A percentile compares a stretch with the other conserved stretches of the same genome.
Evolutionary conservation across 164 flowering plant genomes (phyloP).

Genomic region (Vitis vinifera): DNA sequence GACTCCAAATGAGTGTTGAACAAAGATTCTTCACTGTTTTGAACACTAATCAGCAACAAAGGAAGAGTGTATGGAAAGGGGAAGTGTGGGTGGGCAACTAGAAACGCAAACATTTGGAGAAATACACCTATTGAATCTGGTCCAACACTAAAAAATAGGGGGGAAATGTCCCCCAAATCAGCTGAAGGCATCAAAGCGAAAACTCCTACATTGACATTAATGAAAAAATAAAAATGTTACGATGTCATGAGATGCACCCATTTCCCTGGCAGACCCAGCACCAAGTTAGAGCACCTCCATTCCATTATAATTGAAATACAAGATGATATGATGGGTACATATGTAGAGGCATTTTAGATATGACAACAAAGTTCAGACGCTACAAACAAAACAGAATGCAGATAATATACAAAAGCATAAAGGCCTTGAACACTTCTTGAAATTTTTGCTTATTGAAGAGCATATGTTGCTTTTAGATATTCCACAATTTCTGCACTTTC

Average conservation of each 20-base stretch:
- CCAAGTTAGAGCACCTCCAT: neutral
- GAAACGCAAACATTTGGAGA: too few relatives aligned
- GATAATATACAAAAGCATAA: neutral
- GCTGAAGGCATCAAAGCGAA: neutral
- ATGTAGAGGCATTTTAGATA: neutral
- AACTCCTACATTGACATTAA: too few relatives aligned
- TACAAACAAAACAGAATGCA: neutral
- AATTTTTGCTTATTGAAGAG: conserved; percentile 24
- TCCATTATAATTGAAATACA: neutral
- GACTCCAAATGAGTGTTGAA: too few relatives aligned
- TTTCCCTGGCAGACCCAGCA: neutral
- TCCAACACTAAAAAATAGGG: too few relatives aligned
- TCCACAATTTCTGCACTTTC: conserved; percentile 96
- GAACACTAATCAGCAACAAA: too few relatives aligned
- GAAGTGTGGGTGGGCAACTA: too few relatives aligned
- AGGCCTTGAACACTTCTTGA: neutral
- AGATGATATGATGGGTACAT: neutral
- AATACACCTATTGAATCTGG: too few relatives aligned
- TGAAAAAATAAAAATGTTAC: too few relatives aligned
- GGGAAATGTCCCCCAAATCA: too few relatives aligned
- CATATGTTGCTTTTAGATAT: conserved; percentile 80
- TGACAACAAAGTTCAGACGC: neutral
- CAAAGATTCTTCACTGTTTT: too few relatives aligned
- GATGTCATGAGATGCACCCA: too few relatives aligned
- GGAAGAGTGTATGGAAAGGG: too few relatives aligned